Percentiles rank a stretch among this genome's conserved stretches.
These are phyloP conservation scores for Pyrenula aspistea DNA, from an alignment of 495 filamentous ascomycete genomes.

Conservation along the genomic window DNA sequence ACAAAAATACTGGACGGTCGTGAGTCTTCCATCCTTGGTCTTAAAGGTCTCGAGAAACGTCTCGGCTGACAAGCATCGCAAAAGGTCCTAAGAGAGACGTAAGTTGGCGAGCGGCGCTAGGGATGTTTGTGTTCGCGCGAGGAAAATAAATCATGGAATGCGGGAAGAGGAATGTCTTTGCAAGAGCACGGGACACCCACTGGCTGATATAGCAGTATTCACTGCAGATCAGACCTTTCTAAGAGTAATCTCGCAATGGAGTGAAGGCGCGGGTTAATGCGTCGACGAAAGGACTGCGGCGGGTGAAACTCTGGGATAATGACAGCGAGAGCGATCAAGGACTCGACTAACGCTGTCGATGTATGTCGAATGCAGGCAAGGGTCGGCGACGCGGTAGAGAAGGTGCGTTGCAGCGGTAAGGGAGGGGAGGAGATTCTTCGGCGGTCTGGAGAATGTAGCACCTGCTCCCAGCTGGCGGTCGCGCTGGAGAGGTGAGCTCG, in stretches of 20 bases:
- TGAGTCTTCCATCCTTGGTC: neutral
- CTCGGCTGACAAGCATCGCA: neutral
- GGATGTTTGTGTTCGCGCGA: neutral
- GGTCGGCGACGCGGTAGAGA: no score
- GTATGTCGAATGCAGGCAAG: no score
- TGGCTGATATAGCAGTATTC: neutral
- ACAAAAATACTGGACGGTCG: neutral
- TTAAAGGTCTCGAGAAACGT: neutral
- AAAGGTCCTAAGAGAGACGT: neutral
- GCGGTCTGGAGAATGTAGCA: no score
- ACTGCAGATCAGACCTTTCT: no score
- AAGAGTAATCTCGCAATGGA: no score
- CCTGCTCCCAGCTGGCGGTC: no score
- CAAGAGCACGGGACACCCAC: neutral
- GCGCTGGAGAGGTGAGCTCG: neutral
- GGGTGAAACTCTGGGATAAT: no score
- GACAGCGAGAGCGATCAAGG: no score
- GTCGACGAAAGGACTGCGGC: no score
- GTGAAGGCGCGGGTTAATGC: no score
- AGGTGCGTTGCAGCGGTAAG: no score
- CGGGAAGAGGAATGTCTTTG: neutral
- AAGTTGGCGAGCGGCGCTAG: neutral
- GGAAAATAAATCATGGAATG: neutral
- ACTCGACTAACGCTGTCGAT: no score
- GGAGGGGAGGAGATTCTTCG: neutral